These are phyloP conservation scores for Coniochaeta pulveracea DNA, from an alignment of 2,329 filamentous ascomycete species.

Conservation along the genomic window DNA sequence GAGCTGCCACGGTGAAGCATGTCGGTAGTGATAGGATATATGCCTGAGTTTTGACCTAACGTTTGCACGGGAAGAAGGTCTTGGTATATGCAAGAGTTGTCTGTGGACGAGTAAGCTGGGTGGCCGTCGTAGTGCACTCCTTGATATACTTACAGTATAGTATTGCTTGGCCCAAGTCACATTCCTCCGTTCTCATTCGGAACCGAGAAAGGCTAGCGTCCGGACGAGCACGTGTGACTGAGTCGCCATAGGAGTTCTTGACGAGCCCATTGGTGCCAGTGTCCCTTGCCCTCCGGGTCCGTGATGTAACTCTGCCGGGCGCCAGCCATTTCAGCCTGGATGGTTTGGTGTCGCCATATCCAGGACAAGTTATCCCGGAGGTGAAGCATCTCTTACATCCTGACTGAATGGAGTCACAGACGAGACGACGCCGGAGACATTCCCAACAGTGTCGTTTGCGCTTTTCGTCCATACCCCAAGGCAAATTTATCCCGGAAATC, in stretches of 20 bases:
- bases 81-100: slow-evolving; percentile 5
- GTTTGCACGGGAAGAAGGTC: slow-evolving; percentile 3
- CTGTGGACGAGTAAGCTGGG: background rate
- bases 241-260: no score
- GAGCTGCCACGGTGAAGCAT: background rate
- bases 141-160: slow-evolving; percentile 3
- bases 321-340: slow-evolving; percentile 3
- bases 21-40: slow-evolving; percentile 3
- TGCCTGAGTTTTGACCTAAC: slow-evolving; percentile 2
- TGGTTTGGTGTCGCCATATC: slow-evolving; percentile 5
- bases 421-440: slow-evolving; percentile 4
- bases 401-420: slow-evolving; percentile 4
- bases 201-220: background rate
- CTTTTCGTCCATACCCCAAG: background rate
- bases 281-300: background rate
- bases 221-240: no score
- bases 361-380: slow-evolving; percentile 3
- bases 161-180: background rate
- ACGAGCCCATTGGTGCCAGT: background rate
- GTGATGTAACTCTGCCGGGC: slow-evolving; percentile 1
- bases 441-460: slow-evolving; percentile 5
- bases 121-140: background rate
- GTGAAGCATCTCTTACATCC: slow-evolving; percentile 4
- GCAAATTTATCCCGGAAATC: no score
- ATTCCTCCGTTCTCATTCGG: background rate